These are phyloP conservation scores for Pyricularia grisea DNA, from an alignment of 2,329 filamentous ascomycete species.

Conservation along the genomic window DNA sequence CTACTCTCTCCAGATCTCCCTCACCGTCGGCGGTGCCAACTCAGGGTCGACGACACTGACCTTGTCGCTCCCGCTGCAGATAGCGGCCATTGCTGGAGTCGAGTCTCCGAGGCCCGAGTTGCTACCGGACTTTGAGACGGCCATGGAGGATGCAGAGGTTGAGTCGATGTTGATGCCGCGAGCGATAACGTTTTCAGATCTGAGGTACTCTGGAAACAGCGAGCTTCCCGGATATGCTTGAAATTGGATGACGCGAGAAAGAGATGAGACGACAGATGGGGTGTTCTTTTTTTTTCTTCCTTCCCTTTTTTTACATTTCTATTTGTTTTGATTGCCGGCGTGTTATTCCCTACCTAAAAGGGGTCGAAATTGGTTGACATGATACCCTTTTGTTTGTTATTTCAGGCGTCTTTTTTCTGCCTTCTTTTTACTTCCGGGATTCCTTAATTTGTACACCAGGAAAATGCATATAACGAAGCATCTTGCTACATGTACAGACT, in stretches of 20 bases:
- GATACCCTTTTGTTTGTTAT: neutral
- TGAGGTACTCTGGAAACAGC: constrained; percentile 13
- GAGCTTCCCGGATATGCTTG: constrained; percentile 17
- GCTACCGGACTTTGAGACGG: constrained; percentile 41
- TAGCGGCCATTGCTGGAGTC: constrained; percentile 31
- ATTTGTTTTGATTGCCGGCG: neutral
- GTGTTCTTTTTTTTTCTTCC: neutral
- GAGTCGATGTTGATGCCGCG: constrained; percentile 34
- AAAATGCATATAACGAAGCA: neutral
- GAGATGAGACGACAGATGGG: neutral
- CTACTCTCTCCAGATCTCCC: constrained; percentile 39
- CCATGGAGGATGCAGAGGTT: constrained; percentile 33
- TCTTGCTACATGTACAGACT: neutral
- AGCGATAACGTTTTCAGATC: constrained; percentile 23
- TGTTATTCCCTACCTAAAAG: neutral
- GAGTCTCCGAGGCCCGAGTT: constrained; percentile 14
- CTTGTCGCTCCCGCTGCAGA: constrained; percentile 40
- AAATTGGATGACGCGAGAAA: neutral
- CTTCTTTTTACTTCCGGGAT: neutral
- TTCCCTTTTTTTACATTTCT: neutral
- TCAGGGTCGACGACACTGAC: constrained; percentile 26
- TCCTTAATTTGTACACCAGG: neutral
- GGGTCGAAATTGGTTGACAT: neutral
- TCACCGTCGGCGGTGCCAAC: constrained; percentile 24
- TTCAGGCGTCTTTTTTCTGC: neutral